Evolutionary conservation across 257 asterid species (phyloP).

Genomic region (Echium plantagineum): DNA sequence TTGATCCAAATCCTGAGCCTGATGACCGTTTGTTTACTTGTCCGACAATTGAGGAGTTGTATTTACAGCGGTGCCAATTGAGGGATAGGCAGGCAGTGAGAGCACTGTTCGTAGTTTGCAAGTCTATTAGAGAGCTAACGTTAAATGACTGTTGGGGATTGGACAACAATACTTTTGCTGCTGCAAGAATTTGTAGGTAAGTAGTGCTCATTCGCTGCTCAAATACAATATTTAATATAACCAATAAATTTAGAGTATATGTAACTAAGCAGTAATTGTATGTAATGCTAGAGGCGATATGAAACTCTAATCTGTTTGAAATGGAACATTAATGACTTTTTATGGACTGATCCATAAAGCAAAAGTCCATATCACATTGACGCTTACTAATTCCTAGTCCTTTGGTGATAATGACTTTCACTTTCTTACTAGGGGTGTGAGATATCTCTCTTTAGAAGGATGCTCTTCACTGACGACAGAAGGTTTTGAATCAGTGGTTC

Average conservation of each 20-base stretch:
- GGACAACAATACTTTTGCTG: slow-evolving; percentile 41
- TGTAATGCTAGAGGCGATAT: neutral
- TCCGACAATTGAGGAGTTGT: slow-evolving; percentile 73
- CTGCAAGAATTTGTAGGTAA: slow-evolving; percentile 55
- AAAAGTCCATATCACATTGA: neutral
- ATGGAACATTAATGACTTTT: no score
- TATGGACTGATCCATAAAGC: neutral
- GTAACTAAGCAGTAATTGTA: no score
- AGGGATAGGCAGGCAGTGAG: slow-evolving; percentile 45
- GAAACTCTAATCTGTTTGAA: neutral
- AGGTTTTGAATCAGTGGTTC: slow-evolving; percentile 69
- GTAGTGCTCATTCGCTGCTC: neutral
- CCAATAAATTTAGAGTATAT: neutral
- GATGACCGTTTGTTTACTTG: slow-evolving; percentile 74
- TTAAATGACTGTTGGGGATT: slow-evolving; percentile 84
- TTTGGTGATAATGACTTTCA: neutral
- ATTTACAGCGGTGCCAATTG: slow-evolving; percentile 58
- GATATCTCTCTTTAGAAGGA: slow-evolving; percentile 69
- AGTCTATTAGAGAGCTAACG: slow-evolving; percentile 35
- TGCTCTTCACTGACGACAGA: slow-evolving; percentile 77
- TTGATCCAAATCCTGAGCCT: slow-evolving; percentile 67
- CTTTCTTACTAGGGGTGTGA: slow-evolving; percentile 45
- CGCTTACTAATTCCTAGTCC: neutral
- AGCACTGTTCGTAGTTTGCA: slow-evolving; percentile 60
- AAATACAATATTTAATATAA: neutral